Conservation (phyloP, 768 basidiomycete genomes). For the Termitomyces sp. region DNA sequence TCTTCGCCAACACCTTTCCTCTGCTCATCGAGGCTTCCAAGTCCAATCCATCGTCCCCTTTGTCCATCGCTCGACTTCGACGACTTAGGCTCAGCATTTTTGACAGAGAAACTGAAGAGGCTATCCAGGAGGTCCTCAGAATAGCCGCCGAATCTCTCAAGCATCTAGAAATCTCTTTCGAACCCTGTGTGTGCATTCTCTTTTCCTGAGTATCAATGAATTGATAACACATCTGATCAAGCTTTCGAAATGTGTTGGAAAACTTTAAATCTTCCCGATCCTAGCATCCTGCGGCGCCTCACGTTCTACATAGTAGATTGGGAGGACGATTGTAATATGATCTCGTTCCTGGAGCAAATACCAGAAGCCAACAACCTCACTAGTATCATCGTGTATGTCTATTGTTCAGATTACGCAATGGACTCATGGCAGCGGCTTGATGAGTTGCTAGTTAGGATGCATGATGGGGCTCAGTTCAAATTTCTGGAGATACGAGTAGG, state of each 20-base stretch:
- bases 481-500: neutral
- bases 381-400: neutral
- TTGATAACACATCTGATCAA: neutral
- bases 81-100: neutral
- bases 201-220: neutral
- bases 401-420: neutral
- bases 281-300: neutral
- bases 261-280: neutral
- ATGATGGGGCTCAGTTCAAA: neutral
- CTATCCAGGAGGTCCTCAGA: neutral
- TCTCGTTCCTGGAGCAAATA: neutral
- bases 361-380: neutral
- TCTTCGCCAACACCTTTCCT: neutral
- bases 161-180: neutral
- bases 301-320: neutral
- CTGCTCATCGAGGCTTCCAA: neutral
- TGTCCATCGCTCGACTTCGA: neutral
- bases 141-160: neutral
- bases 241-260: neutral
- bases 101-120: neutral
- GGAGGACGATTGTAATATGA: neutral
- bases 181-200: neutral
- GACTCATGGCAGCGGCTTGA: neutral
- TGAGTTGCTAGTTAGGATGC: neutral
- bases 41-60: neutral